Evolutionary conservation across 2,329 filamentous ascomycete genomes (phyloP).

Genomic region (Penicillium vulpinum): DNA sequence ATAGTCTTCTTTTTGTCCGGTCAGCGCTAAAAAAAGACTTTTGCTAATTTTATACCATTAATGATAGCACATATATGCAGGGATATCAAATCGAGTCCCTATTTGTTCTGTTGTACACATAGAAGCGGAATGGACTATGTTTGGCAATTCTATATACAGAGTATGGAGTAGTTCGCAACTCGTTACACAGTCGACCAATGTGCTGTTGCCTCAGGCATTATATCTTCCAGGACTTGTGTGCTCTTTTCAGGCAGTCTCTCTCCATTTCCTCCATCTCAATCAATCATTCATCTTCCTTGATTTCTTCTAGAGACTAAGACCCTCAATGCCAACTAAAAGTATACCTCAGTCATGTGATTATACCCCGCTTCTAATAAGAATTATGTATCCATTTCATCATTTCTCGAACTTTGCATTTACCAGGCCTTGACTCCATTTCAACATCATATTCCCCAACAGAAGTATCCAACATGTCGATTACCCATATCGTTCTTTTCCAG

Average conservation of each 20-base stretch:
- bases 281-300: neutral
- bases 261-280: neutral
- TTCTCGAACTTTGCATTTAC: too few species aligned
- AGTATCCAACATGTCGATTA: conserved; percentile 57
- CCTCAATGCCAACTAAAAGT: neutral
- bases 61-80: too few species aligned
- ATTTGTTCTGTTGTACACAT: neutral
- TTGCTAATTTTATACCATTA: too few species aligned
- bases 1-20: neutral
- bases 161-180: too few species aligned
- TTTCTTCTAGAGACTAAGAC: neutral
- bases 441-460: neutral
- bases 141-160: too few species aligned
- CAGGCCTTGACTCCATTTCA: neutral
- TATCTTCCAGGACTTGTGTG: neutral
- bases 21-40: too few species aligned
- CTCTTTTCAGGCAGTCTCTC: neutral
- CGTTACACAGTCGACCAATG: neutral
- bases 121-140: neutral
- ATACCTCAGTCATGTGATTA: neutral
- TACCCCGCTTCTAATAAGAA: neutral
- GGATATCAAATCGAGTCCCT: too few species aligned
- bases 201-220: neutral
- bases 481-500: conserved; percentile 69
- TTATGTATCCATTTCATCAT: too few species aligned